These are phyloP conservation scores for Magnusiomyces sp. DNA, from an alignment of 1,139 yeast genomes.

Conservation along the genomic window DNA sequence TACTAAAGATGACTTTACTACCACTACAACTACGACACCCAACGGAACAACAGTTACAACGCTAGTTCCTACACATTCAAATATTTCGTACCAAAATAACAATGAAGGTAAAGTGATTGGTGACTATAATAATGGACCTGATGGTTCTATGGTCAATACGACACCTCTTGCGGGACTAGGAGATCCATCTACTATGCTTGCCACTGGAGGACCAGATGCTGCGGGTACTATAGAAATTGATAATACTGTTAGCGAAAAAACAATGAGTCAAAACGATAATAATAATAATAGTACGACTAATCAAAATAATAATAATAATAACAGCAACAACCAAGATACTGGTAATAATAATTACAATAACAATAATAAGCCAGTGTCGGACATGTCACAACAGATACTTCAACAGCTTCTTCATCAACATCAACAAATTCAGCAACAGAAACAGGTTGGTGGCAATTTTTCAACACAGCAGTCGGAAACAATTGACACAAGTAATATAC, in stretches of 20 bases:
- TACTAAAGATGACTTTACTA: slow-evolving; percentile 82
- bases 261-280: no score
- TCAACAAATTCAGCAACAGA: slow-evolving; percentile 2
- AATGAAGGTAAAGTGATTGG: no score
- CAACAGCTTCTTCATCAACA: neutral
- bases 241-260: no score
- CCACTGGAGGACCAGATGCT: slow-evolving; percentile 12
- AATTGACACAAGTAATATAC: no score
- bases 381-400: neutral
- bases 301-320: neutral
- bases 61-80: slow-evolving; percentile 58
- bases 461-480: no score
- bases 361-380: no score
- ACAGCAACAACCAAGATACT: neutral
- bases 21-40: slow-evolving; percentile 80
- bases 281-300: neutral
- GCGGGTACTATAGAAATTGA: slow-evolving; percentile 7
- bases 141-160: slow-evolving; percentile 6
- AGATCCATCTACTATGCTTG: slow-evolving; percentile 13
- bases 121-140: slow-evolving; percentile 19
- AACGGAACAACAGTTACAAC: slow-evolving; percentile 89
- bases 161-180: slow-evolving; percentile 14
- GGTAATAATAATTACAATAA: neutral
- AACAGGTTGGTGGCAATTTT: no score
- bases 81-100: slow-evolving; percentile 49